Conservation (phyloP, 169 alveolate species). For the Cryptosporidium meleagridis region DNA sequence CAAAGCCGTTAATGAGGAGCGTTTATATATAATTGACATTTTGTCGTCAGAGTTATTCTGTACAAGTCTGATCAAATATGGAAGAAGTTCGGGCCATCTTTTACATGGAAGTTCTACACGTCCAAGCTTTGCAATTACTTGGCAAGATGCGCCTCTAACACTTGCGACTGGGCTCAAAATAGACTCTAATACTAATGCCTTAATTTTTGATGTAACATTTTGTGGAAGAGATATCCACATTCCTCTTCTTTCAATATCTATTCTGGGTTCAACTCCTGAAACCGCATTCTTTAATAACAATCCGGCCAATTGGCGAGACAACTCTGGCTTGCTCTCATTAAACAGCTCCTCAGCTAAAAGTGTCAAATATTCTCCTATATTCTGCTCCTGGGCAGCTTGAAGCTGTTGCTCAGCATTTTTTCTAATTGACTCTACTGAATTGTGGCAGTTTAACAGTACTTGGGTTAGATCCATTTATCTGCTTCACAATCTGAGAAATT, state of each 20-base stretch:
- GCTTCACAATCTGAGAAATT: slow-evolving; percentile 15
- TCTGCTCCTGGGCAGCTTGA: slow-evolving; percentile 55
- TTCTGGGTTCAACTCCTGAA: slow-evolving; percentile 80
- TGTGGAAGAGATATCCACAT: slow-evolving; percentile 81
- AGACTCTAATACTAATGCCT: slow-evolving; percentile 81
- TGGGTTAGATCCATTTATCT: slow-evolving; percentile 75
- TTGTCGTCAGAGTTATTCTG: slow-evolving; percentile 76
- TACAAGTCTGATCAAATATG: slow-evolving; percentile 80
- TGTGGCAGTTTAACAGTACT: slow-evolving; percentile 72
- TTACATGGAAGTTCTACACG: slow-evolving; percentile 85
- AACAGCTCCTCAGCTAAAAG: slow-evolving; percentile 59
- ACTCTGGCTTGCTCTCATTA: slow-evolving; percentile 70
- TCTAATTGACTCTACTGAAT: slow-evolving; percentile 72
- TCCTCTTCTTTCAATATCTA: slow-evolving; percentile 82
- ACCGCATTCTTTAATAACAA: slow-evolving; percentile 85
- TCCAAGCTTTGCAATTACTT: slow-evolving; percentile 86
- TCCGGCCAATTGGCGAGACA: slow-evolving; percentile 87
- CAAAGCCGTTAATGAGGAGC: slow-evolving; percentile 83
- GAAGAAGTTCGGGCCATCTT: slow-evolving; percentile 88
- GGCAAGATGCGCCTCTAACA: slow-evolving; percentile 85
- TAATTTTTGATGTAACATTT: slow-evolving; percentile 81
- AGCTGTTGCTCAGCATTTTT: slow-evolving; percentile 73
- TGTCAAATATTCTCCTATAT: slow-evolving; percentile 53
- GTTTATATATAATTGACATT: slow-evolving; percentile 83
- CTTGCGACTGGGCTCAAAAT: slow-evolving; percentile 79